Evolutionary conservation across 1,284 basidiomycete genomes (phyloP).

Genomic region (Heterobasidion annosum): DNA sequence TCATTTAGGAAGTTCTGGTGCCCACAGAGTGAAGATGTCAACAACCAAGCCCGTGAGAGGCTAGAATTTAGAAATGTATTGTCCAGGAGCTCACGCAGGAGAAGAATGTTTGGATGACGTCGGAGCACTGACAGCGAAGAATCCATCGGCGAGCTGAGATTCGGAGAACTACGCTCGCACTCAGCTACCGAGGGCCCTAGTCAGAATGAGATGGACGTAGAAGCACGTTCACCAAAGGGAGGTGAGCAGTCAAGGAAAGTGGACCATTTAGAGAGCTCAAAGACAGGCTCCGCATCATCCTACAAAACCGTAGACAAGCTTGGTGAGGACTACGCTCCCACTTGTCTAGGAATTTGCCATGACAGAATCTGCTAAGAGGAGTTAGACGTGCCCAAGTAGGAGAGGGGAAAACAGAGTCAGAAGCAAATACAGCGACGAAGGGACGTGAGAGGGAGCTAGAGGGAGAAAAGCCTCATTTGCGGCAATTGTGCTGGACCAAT

Average conservation of each 20-base stretch:
- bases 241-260: background rate
- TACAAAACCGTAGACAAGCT: constrained; percentile 21
- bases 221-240: background rate
- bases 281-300: background rate
- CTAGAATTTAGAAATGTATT: too few species aligned
- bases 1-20: too few species aligned
- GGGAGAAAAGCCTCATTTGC: constrained; percentile 1
- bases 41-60: too few species aligned
- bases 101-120: too few species aligned
- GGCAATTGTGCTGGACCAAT: constrained; percentile 8
- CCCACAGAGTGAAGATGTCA: too few species aligned
- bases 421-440: background rate
- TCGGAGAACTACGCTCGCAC: constrained; percentile 28
- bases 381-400: background rate
- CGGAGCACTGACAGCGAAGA: too few species aligned
- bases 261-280: background rate
- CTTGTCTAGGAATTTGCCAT: constrained; percentile 17
- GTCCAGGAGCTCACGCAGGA: too few species aligned
- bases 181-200: constrained; percentile 1
- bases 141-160: constrained; percentile 10
- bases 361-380: background rate
- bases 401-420: background rate
- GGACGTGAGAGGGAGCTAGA: background rate
- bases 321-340: constrained; percentile 43
- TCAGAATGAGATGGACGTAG: too few species aligned